Percentiles rank a stretch among this genome's conserved stretches.
phyloP scores from a whole-genome alignment of 1,139 yeast genomes.

The Suzukiozyma palmioleophila region DNA sequence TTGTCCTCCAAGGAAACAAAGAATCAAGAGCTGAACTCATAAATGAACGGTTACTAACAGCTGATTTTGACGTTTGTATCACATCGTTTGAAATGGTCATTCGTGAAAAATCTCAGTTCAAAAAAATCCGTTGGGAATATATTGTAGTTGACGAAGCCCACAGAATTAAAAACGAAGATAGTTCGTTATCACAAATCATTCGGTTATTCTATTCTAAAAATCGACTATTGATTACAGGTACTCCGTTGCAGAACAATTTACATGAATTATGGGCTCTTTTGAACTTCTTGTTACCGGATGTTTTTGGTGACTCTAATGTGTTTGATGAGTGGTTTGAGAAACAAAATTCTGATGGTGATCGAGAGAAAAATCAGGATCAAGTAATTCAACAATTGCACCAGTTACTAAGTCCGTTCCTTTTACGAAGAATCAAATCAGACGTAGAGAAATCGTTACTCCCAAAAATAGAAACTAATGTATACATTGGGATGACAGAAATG shows the following conservation, averaged over 20 bases:
- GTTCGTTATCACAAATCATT: constrained; percentile 84
- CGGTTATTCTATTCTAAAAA: constrained; percentile 82
- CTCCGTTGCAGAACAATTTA: constrained; percentile 89
- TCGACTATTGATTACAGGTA: constrained; percentile 86
- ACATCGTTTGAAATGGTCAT: constrained; percentile 93
- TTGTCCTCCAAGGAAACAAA: constrained; percentile 84
- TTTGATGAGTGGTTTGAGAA: constrained; percentile 85
- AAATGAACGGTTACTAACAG: constrained; percentile 53
- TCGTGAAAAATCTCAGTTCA: constrained; percentile 75
- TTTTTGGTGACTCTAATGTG: constrained; percentile 83
- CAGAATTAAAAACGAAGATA: constrained; percentile 90
- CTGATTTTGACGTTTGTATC: constrained; percentile 83
- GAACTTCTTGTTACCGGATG: constrained; percentile 89
- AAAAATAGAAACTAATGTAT: constrained; percentile 82
- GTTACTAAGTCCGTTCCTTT: constrained; percentile 78
- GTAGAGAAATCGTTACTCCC: constrained; percentile 90
- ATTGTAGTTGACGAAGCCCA: constrained; percentile 96
- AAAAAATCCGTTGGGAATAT: constrained; percentile 89
- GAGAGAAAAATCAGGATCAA: constrained; percentile 58
- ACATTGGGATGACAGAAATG: constrained; percentile 94
- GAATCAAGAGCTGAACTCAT: constrained; percentile 66
- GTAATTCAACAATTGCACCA: constrained; percentile 84
- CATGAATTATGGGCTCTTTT: constrained; percentile 95
- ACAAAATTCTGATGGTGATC: constrained; percentile 21
- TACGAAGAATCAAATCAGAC: constrained; percentile 87